phyloP scores from a whole-genome alignment of 2,329 filamentous ascomycete genomes.

The Phoma sp. region DNA sequence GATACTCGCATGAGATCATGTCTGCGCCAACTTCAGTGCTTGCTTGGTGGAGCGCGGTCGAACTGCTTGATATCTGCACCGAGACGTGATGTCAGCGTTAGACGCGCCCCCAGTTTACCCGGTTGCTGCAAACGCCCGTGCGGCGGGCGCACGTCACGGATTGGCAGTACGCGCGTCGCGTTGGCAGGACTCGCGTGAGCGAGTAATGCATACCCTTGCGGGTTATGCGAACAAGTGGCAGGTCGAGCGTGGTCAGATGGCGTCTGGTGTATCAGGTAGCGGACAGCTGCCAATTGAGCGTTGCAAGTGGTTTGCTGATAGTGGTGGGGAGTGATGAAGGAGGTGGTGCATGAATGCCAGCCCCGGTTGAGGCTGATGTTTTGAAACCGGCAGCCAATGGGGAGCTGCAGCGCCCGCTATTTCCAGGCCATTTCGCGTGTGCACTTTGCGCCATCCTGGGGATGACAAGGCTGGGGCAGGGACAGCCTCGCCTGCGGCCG shows the following conservation, averaged over 20 bases:
- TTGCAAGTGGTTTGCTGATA: background rate
- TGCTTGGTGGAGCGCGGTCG: too few relatives aligned
- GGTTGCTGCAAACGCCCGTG: background rate
- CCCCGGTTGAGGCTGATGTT: constrained; percentile 3
- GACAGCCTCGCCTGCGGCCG: constrained; percentile 1
- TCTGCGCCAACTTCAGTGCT: background rate
- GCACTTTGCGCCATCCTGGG: background rate
- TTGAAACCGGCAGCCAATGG: constrained; percentile 25
- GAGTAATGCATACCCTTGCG: background rate
- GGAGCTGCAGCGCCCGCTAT: constrained; percentile 10
- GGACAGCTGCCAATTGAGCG: background rate
- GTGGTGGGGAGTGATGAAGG: constrained; percentile 5
- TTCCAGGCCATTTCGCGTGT: constrained; percentile 4
- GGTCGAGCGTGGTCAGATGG: background rate
- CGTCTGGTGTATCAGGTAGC: constrained; percentile 1
- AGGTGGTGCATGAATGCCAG: constrained; percentile 3
- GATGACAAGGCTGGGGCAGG: constrained; percentile 1
- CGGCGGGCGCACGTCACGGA: background rate
- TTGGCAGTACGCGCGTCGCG: constrained; percentile 11
- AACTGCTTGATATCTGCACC: background rate
- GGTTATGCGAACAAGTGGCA: background rate
- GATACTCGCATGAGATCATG: too few relatives aligned
- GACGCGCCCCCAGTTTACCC: background rate
- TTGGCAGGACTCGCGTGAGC: background rate
- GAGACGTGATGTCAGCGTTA: background rate